phyloP scores from a whole-genome alignment of 345 rosid genomes.

The Isatis tinctoria region DNA sequence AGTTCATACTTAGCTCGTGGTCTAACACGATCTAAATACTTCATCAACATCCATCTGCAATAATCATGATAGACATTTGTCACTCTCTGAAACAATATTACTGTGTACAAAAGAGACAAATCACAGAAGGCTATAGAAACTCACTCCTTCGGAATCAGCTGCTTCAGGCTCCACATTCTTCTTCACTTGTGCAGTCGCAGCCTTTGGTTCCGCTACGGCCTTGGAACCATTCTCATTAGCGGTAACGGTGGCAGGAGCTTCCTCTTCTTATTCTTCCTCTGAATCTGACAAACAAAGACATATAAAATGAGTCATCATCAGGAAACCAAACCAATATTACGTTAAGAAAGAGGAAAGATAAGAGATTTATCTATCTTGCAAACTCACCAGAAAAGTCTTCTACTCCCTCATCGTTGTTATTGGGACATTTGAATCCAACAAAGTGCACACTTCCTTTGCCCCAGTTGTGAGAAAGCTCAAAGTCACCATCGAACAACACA shows the following conservation, averaged over 20 bases:
- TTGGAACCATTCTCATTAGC: too few species aligned
- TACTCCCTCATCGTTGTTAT: background rate
- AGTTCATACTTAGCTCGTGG: background rate
- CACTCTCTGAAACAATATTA: background rate
- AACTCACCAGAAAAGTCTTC: slow-evolving; percentile 22
- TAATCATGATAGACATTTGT: background rate
- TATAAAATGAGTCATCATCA: background rate
- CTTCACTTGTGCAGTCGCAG: background rate
- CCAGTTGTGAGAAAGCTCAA: slow-evolving; percentile 83
- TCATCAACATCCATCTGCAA: slow-evolving; percentile 28
- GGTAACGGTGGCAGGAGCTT: slow-evolving; percentile 24
- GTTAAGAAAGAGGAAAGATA: background rate
- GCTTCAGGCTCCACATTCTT: slow-evolving; percentile 27
- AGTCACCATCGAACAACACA: slow-evolving; percentile 66
- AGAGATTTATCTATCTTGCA: background rate
- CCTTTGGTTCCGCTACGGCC: slow-evolving; percentile 16
- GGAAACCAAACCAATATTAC: background rate
- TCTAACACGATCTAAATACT: background rate
- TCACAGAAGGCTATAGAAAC: slow-evolving; percentile 4
- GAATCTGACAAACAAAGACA: slow-evolving; percentile 1
- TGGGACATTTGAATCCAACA: slow-evolving; percentile 48
- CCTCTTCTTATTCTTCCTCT: slow-evolving; percentile 30
- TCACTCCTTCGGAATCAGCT: slow-evolving; percentile 31
- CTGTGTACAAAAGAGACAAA: background rate
- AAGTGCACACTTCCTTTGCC: slow-evolving; percentile 60